These are phyloP conservation scores for Lachancea fermentati DNA, from an alignment of 805 yeast genomes.

Conservation along the genomic window DNA sequence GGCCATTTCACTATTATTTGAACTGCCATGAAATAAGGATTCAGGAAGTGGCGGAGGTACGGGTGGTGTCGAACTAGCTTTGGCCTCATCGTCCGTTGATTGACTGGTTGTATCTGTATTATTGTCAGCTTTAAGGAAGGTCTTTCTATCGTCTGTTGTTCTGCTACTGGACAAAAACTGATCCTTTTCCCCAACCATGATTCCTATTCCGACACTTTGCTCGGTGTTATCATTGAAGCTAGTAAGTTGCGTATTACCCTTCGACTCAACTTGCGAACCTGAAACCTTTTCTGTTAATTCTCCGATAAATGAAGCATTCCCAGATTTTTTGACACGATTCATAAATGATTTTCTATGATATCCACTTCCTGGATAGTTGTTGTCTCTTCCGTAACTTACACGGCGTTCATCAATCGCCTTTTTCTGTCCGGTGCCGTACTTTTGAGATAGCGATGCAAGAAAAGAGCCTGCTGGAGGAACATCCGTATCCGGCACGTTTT, in stretches of 20 bases:
- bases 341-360: conserved; percentile 25
- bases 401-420: conserved; percentile 1
- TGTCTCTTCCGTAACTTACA: conserved; percentile 4
- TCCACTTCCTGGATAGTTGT: conserved; percentile 10
- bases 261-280: neutral
- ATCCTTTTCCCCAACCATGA: conserved; percentile 1
- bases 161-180: no score
- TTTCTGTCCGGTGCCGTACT: conserved; percentile 29
- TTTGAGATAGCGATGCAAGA: conserved; percentile 29
- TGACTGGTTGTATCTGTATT: no score
- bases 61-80: neutral
- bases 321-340: conserved; percentile 27
- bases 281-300: conserved; percentile 23
- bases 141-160: no score
- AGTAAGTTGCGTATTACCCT: no score
- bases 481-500: conserved; percentile 11
- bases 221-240: neutral
- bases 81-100: neutral
- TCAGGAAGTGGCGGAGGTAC: neutral
- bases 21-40: no score
- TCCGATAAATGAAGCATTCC: conserved; percentile 21
- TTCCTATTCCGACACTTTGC: conserved; percentile 5
- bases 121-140: no score
- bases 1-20: no score
- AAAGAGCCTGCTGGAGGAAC: conserved; percentile 21